Base-by-base conservation (phyloP, 2,329 filamentous ascomycete species). In the Emergomyces orientalis region DNA sequence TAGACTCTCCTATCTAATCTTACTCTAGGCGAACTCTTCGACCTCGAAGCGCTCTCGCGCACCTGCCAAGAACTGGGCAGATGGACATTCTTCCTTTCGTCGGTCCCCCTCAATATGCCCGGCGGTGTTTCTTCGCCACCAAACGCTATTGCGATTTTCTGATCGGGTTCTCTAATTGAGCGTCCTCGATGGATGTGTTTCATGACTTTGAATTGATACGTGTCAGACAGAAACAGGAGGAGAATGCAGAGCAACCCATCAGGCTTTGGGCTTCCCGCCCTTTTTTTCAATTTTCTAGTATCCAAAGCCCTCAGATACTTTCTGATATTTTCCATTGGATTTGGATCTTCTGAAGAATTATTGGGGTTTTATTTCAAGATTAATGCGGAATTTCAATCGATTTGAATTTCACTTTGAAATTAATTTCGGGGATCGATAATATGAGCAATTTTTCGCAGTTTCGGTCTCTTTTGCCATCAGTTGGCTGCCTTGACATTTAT, bases 71-170 rank as follows among this genome's bases (percentile, higher is more conserved):
- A 74, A 39, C 69, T 73, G 22, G 70, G 74, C 14, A 70, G 79
- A 17, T 82, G 78, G 76, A 74, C 72, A 0, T 82, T 84, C 67
- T 83, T 84, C 66, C 69, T 84, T 3, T 73, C 79, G 0, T 81
- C 77, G 5, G 73, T 76, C 43, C 80, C 80, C 1, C 70, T 83
- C 54, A 81, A 82, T 60, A 78, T 80, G 71, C 77, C 78, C 1
- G 79, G 79, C 9, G 78, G 77, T 11, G 74, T 80, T 4, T 77
- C 75, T 2, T 78, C 76, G 54, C 78, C 79, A 8, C 77, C 78
- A 2, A 79, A 79, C 57, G 74, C 74, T 43, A 71, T 79, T 62
- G 77, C 78, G 0, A 76, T 80, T 22, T 80, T 80, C 51, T 80
- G 70, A 66, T 34, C 59, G n/a, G n/a, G 22, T 45, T 32, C 4